Percentiles rank a stretch among this genome's conserved stretches.
Conservation (phyloP, 495 filamentous ascomycete genomes). For the Hyaloscypha variabilis region DNA sequence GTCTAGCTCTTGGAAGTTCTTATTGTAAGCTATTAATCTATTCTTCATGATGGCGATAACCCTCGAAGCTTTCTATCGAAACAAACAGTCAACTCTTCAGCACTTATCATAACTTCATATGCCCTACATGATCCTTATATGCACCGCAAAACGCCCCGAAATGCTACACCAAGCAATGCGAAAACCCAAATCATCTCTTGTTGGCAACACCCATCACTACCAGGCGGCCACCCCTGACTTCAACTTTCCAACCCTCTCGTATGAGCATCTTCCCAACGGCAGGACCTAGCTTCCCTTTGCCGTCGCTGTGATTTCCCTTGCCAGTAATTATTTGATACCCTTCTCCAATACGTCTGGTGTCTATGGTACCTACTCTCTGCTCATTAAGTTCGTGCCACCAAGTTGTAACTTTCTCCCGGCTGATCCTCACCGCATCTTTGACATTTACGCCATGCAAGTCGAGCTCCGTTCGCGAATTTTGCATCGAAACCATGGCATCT, state of each 20-base stretch:
- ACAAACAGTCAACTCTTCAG: background rate
- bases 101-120: background rate
- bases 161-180: background rate
- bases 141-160: background rate
- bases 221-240: slow-evolving; percentile 66
- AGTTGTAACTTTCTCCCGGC: slow-evolving; percentile 59
- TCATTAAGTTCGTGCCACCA: slow-evolving; percentile 80
- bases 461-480: slow-evolving; percentile 41
- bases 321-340: slow-evolving; percentile 79
- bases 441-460: slow-evolving; percentile 89
- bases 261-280: slow-evolving; percentile 78
- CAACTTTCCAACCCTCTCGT: slow-evolving; percentile 81
- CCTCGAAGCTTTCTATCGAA: background rate
- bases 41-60: no score
- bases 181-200: slow-evolving; percentile 5
- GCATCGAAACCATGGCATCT: slow-evolving; percentile 56
- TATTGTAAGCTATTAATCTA: no score
- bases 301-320: slow-evolving; percentile 74
- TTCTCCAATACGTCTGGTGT: slow-evolving; percentile 45
- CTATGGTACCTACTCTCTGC: slow-evolving; percentile 43
- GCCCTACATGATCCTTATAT: background rate
- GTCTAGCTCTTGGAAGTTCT: no score
- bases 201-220: slow-evolving; percentile 58
- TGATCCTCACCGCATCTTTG: slow-evolving; percentile 75
- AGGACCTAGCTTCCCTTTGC: slow-evolving; percentile 72